Percentiles rank a stretch among this genome's conserved stretches.
Evolutionary conservation across 208 protist species (phyloP).

Genomic region (Novymonas esmeraldas): DNA sequence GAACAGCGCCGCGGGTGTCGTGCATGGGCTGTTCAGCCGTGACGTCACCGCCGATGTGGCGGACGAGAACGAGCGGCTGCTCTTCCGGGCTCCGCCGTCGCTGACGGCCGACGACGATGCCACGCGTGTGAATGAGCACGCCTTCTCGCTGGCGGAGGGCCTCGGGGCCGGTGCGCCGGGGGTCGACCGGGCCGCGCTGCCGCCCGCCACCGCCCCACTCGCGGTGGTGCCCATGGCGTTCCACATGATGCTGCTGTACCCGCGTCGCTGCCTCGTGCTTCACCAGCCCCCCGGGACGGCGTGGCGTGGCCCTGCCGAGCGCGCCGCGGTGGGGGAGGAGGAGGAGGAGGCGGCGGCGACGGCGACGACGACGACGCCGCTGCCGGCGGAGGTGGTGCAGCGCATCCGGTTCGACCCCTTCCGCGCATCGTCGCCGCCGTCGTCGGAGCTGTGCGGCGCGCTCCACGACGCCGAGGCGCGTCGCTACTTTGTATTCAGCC

Average conservation of each 20-base stretch:
- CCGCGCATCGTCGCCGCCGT: slow-evolving; percentile 20
- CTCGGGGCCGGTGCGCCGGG: background rate
- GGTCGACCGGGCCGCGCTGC: slow-evolving; percentile 4
- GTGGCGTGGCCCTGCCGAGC: slow-evolving; percentile 43
- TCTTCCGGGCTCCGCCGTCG: slow-evolving; percentile 9
- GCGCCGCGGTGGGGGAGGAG: slow-evolving; percentile 1
- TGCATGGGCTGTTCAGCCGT: slow-evolving; percentile 58
- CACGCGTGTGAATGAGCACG: slow-evolving; percentile 14
- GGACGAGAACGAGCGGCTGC: slow-evolving; percentile 19
- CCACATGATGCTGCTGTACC: slow-evolving; percentile 93
- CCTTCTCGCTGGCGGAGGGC: slow-evolving; percentile 23
- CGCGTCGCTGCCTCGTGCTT: slow-evolving; percentile 73
- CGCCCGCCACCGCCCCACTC: slow-evolving; percentile 14
- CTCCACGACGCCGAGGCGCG: slow-evolving; percentile 52
- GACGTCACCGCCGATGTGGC: slow-evolving; percentile 5
- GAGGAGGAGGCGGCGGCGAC: slow-evolving; percentile 6
- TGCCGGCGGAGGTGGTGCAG: slow-evolving; percentile 67
- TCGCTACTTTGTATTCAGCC: slow-evolving; percentile 60
- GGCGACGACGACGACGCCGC: slow-evolving; percentile 5
- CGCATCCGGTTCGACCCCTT: slow-evolving; percentile 78
- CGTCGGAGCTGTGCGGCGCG: slow-evolving; percentile 34
- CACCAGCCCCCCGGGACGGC: slow-evolving; percentile 80
- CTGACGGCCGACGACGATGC: background rate
- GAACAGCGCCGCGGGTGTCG: slow-evolving; percentile 46
- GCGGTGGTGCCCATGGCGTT: slow-evolving; percentile 91